Base-by-base conservation (phyloP, 2,329 filamentous ascomycete genomes). In the Epichloe bromicola region DNA sequence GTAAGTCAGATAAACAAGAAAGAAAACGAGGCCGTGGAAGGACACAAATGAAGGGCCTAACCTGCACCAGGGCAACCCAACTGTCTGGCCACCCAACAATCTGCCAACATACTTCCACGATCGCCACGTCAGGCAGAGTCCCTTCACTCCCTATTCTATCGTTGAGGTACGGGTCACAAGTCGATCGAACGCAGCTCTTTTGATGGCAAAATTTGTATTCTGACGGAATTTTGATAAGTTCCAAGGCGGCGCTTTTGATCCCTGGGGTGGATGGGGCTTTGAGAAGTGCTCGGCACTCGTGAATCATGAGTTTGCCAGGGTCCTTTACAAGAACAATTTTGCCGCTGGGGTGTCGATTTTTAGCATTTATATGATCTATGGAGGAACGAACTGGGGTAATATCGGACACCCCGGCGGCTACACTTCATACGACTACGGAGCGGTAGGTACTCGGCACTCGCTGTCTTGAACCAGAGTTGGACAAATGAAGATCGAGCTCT, bases 381-480 rank as follows among this genome's bases (percentile, higher is more conserved):
- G 87, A 14, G 87, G 86, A 5, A 90, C 86, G 0, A 93, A 91
- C 61, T 91, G 86, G 87, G 86, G 86, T 0, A 90, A 88, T 55
- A 65, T 88, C 4, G 84, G 86, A 0, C 79, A 88, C 56, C 74
- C 82, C 10, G 82, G 80, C 11, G 80, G 75, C 3, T 82, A 82
- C 54, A 81, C 76, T 0, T 76, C 73, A 0, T 78, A 79, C 46
- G 76, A 79, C 53, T 79, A 79, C 48, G 74, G 70, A 7, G 69
- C 72, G 2, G 67, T 65, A 51, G 40, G 70, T 58, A 12, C 39
- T 5, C 7, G 2, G 3, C n/a, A 37, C 11, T 5, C n/a, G 15
- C 10, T 1, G 48, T 23, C 17, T 52, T 48, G 23, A 26, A 53
- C 7, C 70, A 44, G n/a, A 51, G 30, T 39, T 4, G 5, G 41